Conservation (phyloP, 2,329 filamentous ascomycete genomes). For the Pestalotiopsis sp. region DNA sequence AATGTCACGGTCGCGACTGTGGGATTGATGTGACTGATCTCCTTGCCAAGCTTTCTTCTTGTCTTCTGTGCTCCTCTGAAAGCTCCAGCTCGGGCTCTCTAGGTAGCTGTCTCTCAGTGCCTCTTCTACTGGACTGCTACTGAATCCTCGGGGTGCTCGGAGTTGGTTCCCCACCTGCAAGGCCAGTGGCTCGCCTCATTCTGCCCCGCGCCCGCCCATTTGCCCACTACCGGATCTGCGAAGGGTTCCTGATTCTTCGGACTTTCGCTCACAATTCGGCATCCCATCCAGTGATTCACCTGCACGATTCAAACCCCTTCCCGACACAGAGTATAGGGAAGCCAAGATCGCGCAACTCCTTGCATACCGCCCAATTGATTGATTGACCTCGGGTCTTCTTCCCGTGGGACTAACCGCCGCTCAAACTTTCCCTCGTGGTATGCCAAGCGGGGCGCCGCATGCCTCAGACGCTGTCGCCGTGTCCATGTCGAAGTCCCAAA, state of each 20-base stretch:
- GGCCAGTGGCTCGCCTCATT: slow-evolving; percentile 4
- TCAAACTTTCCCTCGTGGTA: not conserved
- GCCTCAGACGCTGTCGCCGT: not conserved
- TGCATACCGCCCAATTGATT: slow-evolving; percentile 1
- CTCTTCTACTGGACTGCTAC: not conserved
- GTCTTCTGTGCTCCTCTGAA: too few relatives aligned
- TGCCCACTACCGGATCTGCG: not conserved
- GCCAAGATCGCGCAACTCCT: not conserved
- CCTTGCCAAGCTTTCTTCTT: too few relatives aligned
- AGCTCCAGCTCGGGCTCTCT: too few relatives aligned
- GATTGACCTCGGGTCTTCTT: not conserved
- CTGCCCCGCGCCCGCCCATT: slow-evolving; percentile 3
- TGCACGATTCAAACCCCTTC: not conserved
- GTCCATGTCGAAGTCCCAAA: slow-evolving; percentile 30
- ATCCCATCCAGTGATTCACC: not conserved
- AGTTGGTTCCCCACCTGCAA: not conserved
- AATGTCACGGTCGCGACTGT: too few relatives aligned
- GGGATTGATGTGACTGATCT: too few relatives aligned
- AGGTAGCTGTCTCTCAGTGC: not conserved
- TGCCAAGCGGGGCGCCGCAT: slow-evolving; percentile 11
- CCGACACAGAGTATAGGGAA: not conserved
- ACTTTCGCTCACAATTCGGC: slow-evolving; percentile 8
- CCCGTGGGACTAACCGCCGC: not conserved
- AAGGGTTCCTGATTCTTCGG: slow-evolving; percentile 9
- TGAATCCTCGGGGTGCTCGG: slow-evolving; percentile 7